Conservation (phyloP, 805 yeast species). For the Barnettozyma wickerhamii region DNA sequence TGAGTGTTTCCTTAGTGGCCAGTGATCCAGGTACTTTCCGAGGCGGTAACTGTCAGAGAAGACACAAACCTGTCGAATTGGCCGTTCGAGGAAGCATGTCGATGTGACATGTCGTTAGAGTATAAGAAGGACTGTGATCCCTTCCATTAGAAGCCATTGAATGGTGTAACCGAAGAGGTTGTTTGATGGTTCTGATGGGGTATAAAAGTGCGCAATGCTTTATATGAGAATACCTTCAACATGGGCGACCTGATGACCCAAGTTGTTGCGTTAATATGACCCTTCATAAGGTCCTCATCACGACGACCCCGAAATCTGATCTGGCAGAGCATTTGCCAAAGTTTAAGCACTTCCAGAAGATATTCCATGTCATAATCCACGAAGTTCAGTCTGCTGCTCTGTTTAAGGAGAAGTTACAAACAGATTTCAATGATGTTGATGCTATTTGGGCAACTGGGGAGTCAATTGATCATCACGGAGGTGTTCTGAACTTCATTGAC, state of each 20-base stretch:
- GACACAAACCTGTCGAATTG: neutral
- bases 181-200: neutral
- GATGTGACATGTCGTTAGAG: conserved; percentile 7
- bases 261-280: too few relatives aligned
- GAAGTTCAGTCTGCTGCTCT: conserved; percentile 37
- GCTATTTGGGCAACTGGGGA: conserved; percentile 57
- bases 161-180: neutral
- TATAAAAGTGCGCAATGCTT: neutral
- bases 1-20: too few relatives aligned
- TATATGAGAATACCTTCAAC: too few relatives aligned
- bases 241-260: too few relatives aligned
- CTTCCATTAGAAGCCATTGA: neutral
- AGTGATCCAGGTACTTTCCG: too few relatives aligned
- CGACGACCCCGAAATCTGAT: conserved; percentile 30
- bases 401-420: conserved; percentile 36
- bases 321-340: conserved; percentile 43
- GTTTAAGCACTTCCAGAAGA: conserved; percentile 38
- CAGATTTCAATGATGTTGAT: conserved; percentile 36
- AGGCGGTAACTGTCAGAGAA: too few relatives aligned
- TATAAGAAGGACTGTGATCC: neutral
- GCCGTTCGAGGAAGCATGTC: neutral
- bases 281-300: conserved; percentile 29
- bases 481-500: conserved; percentile 40
- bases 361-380: conserved; percentile 37
- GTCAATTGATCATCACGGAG: conserved; percentile 46